A percentile compares a stretch with the other conserved stretches of the same genome.
Conservation (phyloP, 192 early-diverging fungal species). For the Lobosporangium transversale region DNA sequence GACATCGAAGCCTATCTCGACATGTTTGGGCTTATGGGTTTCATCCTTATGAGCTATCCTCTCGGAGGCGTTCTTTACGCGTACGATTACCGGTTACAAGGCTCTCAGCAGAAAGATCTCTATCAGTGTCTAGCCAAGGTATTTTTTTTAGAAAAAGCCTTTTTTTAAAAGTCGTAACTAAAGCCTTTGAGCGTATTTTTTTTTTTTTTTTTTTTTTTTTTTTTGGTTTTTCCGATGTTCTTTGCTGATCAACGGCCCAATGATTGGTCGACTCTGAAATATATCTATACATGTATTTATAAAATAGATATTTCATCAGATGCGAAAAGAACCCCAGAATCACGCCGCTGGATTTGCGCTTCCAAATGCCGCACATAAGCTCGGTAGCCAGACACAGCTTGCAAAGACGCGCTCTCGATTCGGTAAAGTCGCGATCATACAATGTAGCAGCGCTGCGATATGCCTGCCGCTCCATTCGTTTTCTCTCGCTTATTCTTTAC, state of each 20-base stretch:
- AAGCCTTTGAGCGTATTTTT: not conserved
- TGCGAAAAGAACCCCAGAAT: not conserved
- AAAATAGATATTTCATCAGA: not conserved
- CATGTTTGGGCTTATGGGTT: slow-evolving; percentile 21
- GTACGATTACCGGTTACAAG: not conserved
- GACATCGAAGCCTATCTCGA: slow-evolving; percentile 1
- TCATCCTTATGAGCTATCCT: slow-evolving; percentile 16
- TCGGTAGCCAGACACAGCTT: not conserved
- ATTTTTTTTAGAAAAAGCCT: not conserved
- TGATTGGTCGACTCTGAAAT: no score
- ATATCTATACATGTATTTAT: no score
- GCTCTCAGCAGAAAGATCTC: not conserved
- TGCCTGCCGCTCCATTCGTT: not conserved
- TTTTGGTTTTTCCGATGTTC: no score
- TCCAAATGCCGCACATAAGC: not conserved
- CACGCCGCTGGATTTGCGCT: not conserved
- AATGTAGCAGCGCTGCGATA: no score
- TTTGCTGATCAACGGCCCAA: no score
- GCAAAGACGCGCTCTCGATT: not conserved
- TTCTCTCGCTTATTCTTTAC: not conserved
- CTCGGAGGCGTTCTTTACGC: slow-evolving; percentile 10
- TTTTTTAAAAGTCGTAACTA: not conserved
- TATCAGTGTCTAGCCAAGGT: slow-evolving; percentile 15
- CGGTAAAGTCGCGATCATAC: slow-evolving; percentile 3
- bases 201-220: not conserved